Evolutionary conservation across 345 rosid species (phyloP).

Genomic region (Noccaea bulbosa): DNA sequence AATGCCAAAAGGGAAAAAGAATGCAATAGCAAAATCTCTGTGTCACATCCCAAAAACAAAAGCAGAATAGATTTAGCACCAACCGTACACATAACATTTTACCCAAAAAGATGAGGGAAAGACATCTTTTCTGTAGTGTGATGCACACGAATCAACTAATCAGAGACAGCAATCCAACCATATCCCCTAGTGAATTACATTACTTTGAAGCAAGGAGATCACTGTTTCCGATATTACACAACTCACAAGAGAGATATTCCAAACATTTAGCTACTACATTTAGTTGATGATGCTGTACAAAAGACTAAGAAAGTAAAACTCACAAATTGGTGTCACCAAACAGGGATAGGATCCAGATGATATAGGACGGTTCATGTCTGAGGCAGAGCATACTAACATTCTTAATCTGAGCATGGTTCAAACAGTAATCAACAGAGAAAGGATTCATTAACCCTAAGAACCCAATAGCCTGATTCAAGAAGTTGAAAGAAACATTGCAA

Average conservation of each 20-base stretch:
- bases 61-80: constrained; percentile 20
- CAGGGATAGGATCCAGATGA: constrained; percentile 14
- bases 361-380: constrained; percentile 11
- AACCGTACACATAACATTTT: neutral
- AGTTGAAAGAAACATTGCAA: constrained; percentile 14
- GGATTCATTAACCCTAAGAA: constrained; percentile 14
- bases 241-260: neutral
- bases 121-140: constrained; percentile 9
- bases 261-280: constrained; percentile 4
- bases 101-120: constrained; percentile 8
- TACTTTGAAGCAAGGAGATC: constrained; percentile 5
- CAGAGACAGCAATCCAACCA: constrained; percentile 22
- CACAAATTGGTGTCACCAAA: constrained; percentile 19
- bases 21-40: constrained; percentile 24
- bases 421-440: constrained; percentile 15
- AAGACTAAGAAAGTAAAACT: constrained; percentile 16
- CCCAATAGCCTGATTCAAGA: constrained; percentile 22
- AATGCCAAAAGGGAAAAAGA: constrained; percentile 35
- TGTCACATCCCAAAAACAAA: constrained; percentile 17
- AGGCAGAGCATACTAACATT: constrained; percentile 11
- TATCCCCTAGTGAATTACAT: neutral
- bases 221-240: constrained; percentile 2
- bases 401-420: constrained; percentile 16
- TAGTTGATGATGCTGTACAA: constrained; percentile 17
- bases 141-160: neutral